Percentiles rank a stretch among this genome's conserved stretches.
phyloP scores from a whole-genome alignment of 768 basidiomycete genomes.

The Ramaria rubella region DNA sequence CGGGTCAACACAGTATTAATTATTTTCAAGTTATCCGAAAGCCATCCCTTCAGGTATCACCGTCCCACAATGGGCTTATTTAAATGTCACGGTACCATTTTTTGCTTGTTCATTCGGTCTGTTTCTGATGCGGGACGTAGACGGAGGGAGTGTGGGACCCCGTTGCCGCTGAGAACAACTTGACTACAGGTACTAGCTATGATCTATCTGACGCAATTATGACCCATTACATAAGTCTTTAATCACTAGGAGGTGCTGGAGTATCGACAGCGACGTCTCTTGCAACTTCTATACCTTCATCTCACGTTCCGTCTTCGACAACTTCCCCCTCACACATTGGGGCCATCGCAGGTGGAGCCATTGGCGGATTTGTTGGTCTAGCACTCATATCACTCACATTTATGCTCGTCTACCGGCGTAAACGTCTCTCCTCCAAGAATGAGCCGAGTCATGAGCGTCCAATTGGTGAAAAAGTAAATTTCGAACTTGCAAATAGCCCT shows the following conservation, averaged over 20 bases:
- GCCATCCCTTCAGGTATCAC: constrained; percentile 42
- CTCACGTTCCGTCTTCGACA: no score
- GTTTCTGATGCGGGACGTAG: no score
- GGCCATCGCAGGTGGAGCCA: constrained; percentile 59
- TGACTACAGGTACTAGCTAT: no score
- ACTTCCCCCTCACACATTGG: constrained; percentile 39
- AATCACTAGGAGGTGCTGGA: no score
- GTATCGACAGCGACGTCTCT: no score
- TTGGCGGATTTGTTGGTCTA: constrained; percentile 33
- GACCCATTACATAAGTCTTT: no score
- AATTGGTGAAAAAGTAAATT: not conserved
- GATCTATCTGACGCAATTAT: no score
- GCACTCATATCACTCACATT: not conserved
- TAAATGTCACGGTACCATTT: constrained; percentile 39
- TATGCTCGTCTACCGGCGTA: constrained; percentile 23
- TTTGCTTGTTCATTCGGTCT: not conserved
- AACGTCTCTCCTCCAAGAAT: not conserved
- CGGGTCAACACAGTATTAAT: not conserved
- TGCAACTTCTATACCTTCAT: no score
- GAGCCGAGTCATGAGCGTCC: constrained; percentile 6
- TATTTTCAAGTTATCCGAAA: constrained; percentile 36
- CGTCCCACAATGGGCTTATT: constrained; percentile 59
- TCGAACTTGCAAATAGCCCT: constrained; percentile 12
- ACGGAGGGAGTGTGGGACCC: no score
- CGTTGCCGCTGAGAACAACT: no score